Evolutionary conservation across 2,329 filamentous ascomycete species (phyloP).

Genomic region (Colletotrichum chrysophilum): DNA sequence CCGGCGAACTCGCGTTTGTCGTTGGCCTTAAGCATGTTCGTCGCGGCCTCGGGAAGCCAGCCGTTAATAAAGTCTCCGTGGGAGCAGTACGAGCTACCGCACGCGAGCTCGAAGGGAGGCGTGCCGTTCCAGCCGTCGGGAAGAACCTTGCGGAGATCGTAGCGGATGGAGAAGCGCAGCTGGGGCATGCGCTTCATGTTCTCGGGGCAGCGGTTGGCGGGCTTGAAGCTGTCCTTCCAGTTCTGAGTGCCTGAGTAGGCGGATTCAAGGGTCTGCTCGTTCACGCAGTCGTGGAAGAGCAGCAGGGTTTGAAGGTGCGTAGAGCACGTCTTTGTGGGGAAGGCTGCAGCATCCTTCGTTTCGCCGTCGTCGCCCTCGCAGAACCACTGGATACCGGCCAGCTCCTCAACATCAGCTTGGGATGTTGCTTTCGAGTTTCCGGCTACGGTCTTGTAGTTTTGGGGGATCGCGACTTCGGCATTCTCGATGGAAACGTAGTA

Average conservation of each 20-base stretch:
- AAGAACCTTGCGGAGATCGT: constrained; percentile 46
- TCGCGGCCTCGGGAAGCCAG: constrained; percentile 44
- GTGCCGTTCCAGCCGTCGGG: constrained; percentile 49
- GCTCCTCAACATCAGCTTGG: constrained; percentile 20
- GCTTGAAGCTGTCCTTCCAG: constrained; percentile 12
- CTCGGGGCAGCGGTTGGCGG: constrained; percentile 41
- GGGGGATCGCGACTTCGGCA: constrained; percentile 49
- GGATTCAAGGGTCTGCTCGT: constrained; percentile 25
- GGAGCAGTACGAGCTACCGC: constrained; percentile 43
- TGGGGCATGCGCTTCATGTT: constrained; percentile 51
- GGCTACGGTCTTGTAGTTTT: constrained; percentile 46
- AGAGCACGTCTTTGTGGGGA: constrained; percentile 33
- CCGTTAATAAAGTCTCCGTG: constrained; percentile 56
- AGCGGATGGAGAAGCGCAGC: constrained; percentile 51
- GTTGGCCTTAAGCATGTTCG: constrained; percentile 43
- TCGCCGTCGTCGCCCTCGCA: constrained; percentile 35
- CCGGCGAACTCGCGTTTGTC: constrained; percentile 39
- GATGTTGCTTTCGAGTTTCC: constrained; percentile 40
- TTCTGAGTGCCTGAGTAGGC: constrained; percentile 24
- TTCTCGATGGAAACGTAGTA: constrained; percentile 48
- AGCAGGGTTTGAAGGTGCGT: constrained; percentile 29
- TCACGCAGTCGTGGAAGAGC: constrained; percentile 29
- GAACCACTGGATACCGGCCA: constrained; percentile 26
- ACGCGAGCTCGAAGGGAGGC: constrained; percentile 48
- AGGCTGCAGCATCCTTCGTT: constrained; percentile 27